phyloP scores from a whole-genome alignment of 495 filamentous ascomycete species.

The Daldinia caldariorum region DNA sequence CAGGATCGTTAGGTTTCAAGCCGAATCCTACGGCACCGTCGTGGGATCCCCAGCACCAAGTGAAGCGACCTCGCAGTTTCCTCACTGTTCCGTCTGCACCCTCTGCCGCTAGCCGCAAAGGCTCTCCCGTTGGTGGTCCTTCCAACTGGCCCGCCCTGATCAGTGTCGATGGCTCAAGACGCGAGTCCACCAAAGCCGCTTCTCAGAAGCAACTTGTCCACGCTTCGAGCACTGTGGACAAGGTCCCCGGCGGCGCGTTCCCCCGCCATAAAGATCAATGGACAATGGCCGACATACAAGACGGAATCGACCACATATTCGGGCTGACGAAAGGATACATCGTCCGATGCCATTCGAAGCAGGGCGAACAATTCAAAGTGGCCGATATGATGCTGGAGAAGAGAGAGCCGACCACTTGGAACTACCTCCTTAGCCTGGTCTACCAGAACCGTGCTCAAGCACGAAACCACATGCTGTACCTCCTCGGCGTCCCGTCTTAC shows the following conservation, averaged over 20 bases:
- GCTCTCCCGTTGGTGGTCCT: constrained; percentile 7
- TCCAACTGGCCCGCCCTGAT: constrained; percentile 24
- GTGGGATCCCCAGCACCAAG: constrained; percentile 5
- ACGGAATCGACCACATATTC: constrained; percentile 15
- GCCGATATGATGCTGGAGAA: constrained; percentile 1
- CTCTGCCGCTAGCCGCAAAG: background rate
- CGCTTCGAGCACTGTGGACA: background rate
- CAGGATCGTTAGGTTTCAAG: constrained; percentile 3
- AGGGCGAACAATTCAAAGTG: background rate
- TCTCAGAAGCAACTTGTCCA: background rate
- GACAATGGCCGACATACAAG: constrained; percentile 11
- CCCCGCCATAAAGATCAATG: constrained; percentile 10
- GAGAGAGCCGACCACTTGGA: constrained; percentile 24
- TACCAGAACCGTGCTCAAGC: background rate
- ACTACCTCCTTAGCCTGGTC: constrained; percentile 19
- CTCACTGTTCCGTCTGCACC: background rate
- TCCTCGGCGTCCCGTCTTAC: constrained; percentile 10
- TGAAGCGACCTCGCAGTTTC: background rate
- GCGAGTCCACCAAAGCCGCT: background rate
- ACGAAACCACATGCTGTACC: constrained; percentile 11
- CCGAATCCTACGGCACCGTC: constrained; percentile 24
- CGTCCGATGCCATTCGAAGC: constrained; percentile 20
- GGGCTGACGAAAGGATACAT: constrained; percentile 29
- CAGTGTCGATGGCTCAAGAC: too few relatives aligned
- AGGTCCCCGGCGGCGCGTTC: background rate